Evolutionary conservation across 1,139 yeast species (phyloP), one percentile per base, ranked within the genome.

Genomic region (Blastobotrys petasosporus): DNA sequence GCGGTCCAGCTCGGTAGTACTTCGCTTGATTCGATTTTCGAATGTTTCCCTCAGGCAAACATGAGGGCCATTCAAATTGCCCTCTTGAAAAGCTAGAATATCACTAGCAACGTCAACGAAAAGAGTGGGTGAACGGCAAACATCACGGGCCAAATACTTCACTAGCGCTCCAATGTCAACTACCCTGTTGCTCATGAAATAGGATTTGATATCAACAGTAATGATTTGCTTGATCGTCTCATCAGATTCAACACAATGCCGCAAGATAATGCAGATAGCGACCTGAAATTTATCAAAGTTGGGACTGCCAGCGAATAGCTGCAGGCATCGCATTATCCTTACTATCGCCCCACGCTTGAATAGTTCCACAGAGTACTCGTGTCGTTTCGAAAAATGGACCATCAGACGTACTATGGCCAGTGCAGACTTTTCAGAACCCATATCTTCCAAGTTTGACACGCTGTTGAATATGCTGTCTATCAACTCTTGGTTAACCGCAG

Each of bases 211-310:
- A 37, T 62, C 68, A 20, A 44, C 50, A 4, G 65, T 60, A 61
- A 86, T 76, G 38, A 76, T 66, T 15, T 67, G 67, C 25, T 70
- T 67, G 13, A 87, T 66, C 12, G 77, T 66, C 0, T 71, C 73
- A 0, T 67, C 64, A 1, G 79, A 75, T 60, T 90, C 97, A 59
- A 81, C 79, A 48, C 88, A 79, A 45, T 85, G 73, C 58, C 96
- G 74, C 4, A 82, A 64, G 28, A 87, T 67, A 20, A 79, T 68
- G 15, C 58, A 44, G 4, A 63, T 38, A 2, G 63, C 52, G 9
- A 61, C 57, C 29, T 60, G 58, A 16, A 70, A 62, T 13, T 66
- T 58, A n/a, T 61, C 63, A 16, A 58, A 51, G 17, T 45, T 44
- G 1, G 44, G 17, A 6, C 60, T 54, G 12, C 60, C 62, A 15